Evolutionary conservation across 2,329 filamentous ascomycete genomes (phyloP).

Genomic region (Hysterium pulicare): DNA sequence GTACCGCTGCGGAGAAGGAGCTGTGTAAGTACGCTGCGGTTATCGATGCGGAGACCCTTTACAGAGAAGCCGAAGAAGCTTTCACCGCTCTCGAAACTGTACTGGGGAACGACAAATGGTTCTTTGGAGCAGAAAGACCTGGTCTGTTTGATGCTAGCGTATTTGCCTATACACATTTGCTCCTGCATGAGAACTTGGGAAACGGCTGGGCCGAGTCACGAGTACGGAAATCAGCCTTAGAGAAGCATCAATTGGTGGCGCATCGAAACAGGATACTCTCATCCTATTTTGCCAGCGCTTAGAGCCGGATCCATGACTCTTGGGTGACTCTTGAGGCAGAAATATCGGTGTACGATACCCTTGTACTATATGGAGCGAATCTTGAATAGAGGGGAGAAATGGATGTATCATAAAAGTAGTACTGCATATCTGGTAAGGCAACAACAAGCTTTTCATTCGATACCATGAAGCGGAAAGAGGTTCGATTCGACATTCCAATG

Average conservation of each 20-base stretch:
- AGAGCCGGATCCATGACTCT: background rate
- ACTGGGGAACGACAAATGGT: conserved; percentile 58
- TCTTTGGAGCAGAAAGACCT: conserved; percentile 58
- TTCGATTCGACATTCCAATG: background rate
- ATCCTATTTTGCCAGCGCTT: conserved; percentile 43
- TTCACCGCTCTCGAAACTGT: conserved; percentile 60
- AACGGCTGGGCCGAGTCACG: conserved; percentile 60
- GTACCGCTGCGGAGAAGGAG: conserved; percentile 69
- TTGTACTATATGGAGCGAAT: conserved; percentile 6
- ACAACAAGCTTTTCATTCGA: conserved; percentile 10
- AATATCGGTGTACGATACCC: background rate
- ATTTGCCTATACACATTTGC: conserved; percentile 83
- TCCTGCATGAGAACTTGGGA: conserved; percentile 62
- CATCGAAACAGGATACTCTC: conserved; percentile 60
- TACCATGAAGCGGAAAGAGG: conserved; percentile 6
- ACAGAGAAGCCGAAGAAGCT: conserved; percentile 59
- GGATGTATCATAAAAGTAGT: conserved; percentile 2
- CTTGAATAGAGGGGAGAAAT: background rate
- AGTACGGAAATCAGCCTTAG: conserved; percentile 56
- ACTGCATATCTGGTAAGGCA: conserved; percentile 4
- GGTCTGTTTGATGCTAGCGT: conserved; percentile 82
- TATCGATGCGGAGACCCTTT: conserved; percentile 56
- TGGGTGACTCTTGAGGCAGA: background rate
- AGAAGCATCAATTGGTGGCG: conserved; percentile 60
- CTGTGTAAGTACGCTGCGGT: conserved; percentile 62